phyloP scores from a whole-genome alignment of 345 rosid species.

The Carallia brachiata region DNA sequence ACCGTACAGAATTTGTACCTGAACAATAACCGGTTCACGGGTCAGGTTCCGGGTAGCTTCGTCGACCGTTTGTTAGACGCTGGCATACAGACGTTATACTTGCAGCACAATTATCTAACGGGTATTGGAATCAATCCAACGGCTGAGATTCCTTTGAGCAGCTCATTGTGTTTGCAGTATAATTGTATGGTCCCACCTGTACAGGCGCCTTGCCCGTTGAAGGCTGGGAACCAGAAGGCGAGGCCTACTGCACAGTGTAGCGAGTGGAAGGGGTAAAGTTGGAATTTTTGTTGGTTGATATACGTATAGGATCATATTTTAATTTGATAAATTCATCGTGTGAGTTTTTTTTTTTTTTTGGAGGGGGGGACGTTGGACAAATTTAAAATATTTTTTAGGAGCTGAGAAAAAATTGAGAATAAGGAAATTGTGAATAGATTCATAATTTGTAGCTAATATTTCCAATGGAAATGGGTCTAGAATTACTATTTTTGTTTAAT shows the following conservation, averaged over 20 bases:
- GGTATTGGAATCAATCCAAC: conserved; percentile 87
- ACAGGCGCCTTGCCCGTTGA: conserved; percentile 85
- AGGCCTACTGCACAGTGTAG: conserved; percentile 76
- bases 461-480: too few species aligned
- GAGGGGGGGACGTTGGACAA: too few species aligned
- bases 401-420: neutral
- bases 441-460: too few species aligned
- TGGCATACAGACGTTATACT: conserved; percentile 63
- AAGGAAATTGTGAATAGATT: conserved; percentile 7
- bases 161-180: conserved; percentile 86
- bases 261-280: conserved; percentile 23
- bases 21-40: conserved; percentile 84
- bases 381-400: neutral
- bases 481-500: too few species aligned
- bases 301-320: neutral
- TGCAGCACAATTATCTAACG: conserved; percentile 89
- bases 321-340: too few species aligned
- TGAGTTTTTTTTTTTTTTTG: neutral
- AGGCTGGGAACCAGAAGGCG: conserved; percentile 71
- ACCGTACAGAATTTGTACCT: conserved; percentile 78
- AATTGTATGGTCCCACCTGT: conserved; percentile 94
- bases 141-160: conserved; percentile 80
- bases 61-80: conserved; percentile 74
- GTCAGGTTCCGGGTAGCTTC: conserved; percentile 71
- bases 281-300: neutral